phyloP scores from a whole-genome alignment of 2,329 filamentous ascomycete genomes.

The Pezicula rhizophila region DNA sequence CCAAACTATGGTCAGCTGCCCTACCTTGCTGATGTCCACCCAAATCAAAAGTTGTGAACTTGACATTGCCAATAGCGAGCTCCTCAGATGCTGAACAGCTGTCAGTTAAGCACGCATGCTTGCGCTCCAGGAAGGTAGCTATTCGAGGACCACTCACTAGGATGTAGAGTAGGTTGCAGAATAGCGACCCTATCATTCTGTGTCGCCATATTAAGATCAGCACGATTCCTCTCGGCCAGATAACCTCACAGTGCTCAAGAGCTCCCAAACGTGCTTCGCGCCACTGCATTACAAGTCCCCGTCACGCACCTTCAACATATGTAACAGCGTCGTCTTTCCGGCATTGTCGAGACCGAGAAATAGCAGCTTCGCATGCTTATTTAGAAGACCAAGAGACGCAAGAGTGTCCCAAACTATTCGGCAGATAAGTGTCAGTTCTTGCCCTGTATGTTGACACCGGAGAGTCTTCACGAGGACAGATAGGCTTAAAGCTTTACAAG shows the following conservation, averaged over 20 bases:
- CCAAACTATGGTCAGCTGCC: conserved; percentile 6
- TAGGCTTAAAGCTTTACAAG: not conserved
- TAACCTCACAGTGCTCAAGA: not conserved
- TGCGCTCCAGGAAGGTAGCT: not conserved
- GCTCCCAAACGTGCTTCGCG: not conserved
- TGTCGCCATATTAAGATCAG: conserved; percentile 10
- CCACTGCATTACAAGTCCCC: not conserved
- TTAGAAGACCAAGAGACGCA: conserved; percentile 78
- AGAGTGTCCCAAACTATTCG: conserved; percentile 78
- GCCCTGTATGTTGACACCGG: not conserved
- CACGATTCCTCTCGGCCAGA: conserved; percentile 2
- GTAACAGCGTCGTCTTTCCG: conserved; percentile 86
- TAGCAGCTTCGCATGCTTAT: conserved; percentile 93
- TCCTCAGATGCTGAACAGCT: conserved; percentile 69
- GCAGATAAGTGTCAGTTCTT: conserved; percentile 25
- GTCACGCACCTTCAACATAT: conserved; percentile 81
- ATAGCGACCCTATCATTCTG: conserved; percentile 91
- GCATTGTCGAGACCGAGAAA: conserved; percentile 93
- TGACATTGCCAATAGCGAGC: conserved; percentile 85
- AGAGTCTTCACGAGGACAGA: not conserved
- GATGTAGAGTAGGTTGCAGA: conserved; percentile 84
- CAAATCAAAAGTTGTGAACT: conserved; percentile 91
- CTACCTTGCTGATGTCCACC: conserved; percentile 88
- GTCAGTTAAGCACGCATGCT: conserved; percentile 20
- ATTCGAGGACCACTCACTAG: conserved; percentile 49